Base-by-base conservation (phyloP, 73 alveolate species). In the Tetrahymena thermophila region DNA sequence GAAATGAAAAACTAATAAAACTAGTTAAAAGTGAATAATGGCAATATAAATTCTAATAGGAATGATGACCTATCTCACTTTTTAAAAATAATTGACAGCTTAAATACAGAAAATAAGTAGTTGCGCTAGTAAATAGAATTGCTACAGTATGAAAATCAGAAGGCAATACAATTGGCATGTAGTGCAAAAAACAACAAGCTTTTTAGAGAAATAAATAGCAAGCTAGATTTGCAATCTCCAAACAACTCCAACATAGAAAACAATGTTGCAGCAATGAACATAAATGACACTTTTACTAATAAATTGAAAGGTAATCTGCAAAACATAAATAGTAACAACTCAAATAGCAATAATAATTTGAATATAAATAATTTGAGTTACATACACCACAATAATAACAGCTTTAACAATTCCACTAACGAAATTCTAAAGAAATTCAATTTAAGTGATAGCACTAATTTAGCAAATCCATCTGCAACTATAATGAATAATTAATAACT, bases 401-500 rank as follows among this genome's bases (percentile, higher is more conserved):
- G 89, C 89, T 71, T 71, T 71, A 71, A 71, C 89, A 71, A 71
- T 71, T 71, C 89, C 89, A 71, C 89, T 71, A 71, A 71, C 89
- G 89, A 71, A 71, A 71, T 71, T 71, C 89, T 71, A 8, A 71
- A 71, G 37, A 71, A 71, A 31, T 71, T 71, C 31, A 71, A 71
- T 71, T 71, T 71, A 11, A 71, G 89, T 71, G 89, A 71, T 71
- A 71, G 89, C 31, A 71, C 89, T 71, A 71, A 71, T 40, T 25
- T 71, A 71, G 11, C 89, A 71, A 71, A 71, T 71, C 89, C 89
- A 0, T 71, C 89, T 7, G 89, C 89, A 71, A 71, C 89, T 7
- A 71, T 31, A 28, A n/a, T 71, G 35, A 71, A 71, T 31, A 71
- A 71, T n/a, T 71, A 28, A n/a, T 71, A n/a, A 71, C 8, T 31